phyloP scores from a whole-genome alignment of 2,329 filamentous ascomycete genomes.

The Emergomyces orientalis region DNA sequence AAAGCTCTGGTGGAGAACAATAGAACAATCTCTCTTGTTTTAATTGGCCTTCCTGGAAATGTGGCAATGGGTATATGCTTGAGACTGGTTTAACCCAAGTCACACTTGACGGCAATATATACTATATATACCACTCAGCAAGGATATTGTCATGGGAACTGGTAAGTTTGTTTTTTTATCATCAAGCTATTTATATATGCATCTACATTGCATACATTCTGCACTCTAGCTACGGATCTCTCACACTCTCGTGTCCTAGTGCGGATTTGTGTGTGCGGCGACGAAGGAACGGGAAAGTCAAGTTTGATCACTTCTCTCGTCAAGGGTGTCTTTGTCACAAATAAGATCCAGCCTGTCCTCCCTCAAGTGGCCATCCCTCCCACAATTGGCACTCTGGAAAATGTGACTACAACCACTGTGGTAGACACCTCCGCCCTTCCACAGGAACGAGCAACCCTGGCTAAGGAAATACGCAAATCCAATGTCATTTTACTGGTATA shows the following conservation, averaged over 20 bases:
- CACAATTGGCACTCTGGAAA: slow-evolving; percentile 84
- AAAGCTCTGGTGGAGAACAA: no score
- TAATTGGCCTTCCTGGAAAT: not conserved
- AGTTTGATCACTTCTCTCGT: slow-evolving; percentile 91
- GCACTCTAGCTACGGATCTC: not conserved
- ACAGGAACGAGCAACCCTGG: slow-evolving; percentile 79
- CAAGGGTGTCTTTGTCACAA: slow-evolving; percentile 91
- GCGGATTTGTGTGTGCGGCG: slow-evolving; percentile 90
- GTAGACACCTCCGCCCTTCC: slow-evolving; percentile 95
- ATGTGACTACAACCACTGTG: slow-evolving; percentile 85
- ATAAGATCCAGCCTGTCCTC: slow-evolving; percentile 89
- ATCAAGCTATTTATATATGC: no score
- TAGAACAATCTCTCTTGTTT: no score
- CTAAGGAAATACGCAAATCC: slow-evolving; percentile 90
- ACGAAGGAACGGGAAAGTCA: slow-evolving; percentile 90
- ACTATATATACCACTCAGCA: not conserved
- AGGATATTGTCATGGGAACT: not conserved
- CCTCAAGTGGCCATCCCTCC: slow-evolving; percentile 93
- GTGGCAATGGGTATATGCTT: not conserved
- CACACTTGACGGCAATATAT: not conserved
- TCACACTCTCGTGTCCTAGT: slow-evolving; percentile 38
- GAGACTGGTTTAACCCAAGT: not conserved
- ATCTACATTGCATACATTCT: not conserved
- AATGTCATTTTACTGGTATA: slow-evolving; percentile 97
- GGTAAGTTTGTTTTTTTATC: not conserved